phyloP scores from a whole-genome alignment of 345 rosid species.

The Leavenworthia alabamica region DNA sequence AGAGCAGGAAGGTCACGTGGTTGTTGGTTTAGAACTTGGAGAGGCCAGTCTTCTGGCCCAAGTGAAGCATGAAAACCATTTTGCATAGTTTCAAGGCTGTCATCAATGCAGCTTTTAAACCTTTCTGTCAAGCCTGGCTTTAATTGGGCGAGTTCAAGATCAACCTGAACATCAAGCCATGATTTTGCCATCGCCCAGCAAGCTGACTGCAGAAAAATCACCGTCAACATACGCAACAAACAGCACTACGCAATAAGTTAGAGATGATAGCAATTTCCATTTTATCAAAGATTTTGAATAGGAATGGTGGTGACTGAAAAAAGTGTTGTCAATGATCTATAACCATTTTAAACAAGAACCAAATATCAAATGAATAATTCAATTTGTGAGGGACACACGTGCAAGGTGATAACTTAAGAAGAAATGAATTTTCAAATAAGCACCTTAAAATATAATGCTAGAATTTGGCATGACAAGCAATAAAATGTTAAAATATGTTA shows the following conservation, averaged over 20 bases:
- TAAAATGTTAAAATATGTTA: neutral
- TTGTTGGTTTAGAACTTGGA: conserved; percentile 84
- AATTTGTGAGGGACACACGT: neutral
- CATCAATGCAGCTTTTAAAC: conserved; percentile 58
- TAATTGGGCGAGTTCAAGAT: conserved; percentile 65
- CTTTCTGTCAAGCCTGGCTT: conserved; percentile 62
- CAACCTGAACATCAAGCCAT: conserved; percentile 97
- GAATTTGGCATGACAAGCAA: conserved; percentile 1
- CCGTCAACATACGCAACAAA: neutral
- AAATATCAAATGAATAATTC: conserved; percentile 3
- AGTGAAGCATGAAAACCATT: conserved; percentile 37
- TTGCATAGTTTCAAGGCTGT: conserved; percentile 51
- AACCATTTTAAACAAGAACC: conserved; percentile 1
- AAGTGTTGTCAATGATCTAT: neutral
- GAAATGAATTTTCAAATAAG: neutral
- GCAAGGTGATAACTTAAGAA: conserved; percentile 1
- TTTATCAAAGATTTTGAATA: neutral
- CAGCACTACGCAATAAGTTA: neutral
- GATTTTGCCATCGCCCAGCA: conserved; percentile 99
- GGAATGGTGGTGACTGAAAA: neutral
- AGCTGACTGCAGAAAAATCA: conserved; percentile 61
- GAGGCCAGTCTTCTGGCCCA: conserved; percentile 89
- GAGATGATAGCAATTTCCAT: neutral
- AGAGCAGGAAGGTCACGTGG: conserved; percentile 80
- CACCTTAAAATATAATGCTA: neutral